Percentiles rank a stretch among this genome's conserved stretches.
These are phyloP conservation scores for Hsuehochloa calcarea DNA, from an alignment of 176 grass and related monocot genomes.

Conservation along the genomic window DNA sequence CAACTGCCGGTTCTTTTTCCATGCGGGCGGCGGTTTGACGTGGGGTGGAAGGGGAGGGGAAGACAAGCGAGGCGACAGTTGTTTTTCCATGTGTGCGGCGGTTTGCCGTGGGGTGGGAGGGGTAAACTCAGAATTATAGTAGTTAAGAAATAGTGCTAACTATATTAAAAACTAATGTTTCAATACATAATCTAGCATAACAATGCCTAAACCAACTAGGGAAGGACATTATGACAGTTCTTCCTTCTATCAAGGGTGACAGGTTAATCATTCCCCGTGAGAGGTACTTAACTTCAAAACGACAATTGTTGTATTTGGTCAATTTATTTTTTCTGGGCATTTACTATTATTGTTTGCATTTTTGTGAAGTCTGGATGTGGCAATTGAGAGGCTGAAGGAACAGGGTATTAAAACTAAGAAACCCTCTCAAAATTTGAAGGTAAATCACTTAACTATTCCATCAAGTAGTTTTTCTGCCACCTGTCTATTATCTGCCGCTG, in stretches of 20 bases:
- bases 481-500: conserved; percentile 5
- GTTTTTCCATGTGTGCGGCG: too few species aligned
- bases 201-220: too few species aligned
- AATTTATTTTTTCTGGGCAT: conserved; percentile 8
- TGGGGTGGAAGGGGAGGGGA: too few species aligned
- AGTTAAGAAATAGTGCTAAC: too few species aligned
- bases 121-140: too few species aligned
- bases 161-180: too few species aligned
- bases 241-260: conserved; percentile 62
- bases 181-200: too few species aligned
- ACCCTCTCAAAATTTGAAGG: conserved; percentile 69
- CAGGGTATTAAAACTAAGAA: conserved; percentile 48
- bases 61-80: too few species aligned
- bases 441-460: conserved; percentile 26
- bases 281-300: conserved; percentile 55
- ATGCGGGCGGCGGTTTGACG: too few species aligned
- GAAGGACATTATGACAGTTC: too few species aligned
- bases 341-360: conserved; percentile 16
- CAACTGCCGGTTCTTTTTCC: too few species aligned
- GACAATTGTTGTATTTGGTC: conserved; percentile 12
- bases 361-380: conserved; percentile 71
- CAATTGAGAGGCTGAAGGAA: conserved; percentile 68
- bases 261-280: conserved; percentile 70
- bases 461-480: conserved; percentile 11
- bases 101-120: too few species aligned